phyloP scores from a whole-genome alignment of 495 filamentous ascomycete genomes.

The Neurospora hispaniola region DNA sequence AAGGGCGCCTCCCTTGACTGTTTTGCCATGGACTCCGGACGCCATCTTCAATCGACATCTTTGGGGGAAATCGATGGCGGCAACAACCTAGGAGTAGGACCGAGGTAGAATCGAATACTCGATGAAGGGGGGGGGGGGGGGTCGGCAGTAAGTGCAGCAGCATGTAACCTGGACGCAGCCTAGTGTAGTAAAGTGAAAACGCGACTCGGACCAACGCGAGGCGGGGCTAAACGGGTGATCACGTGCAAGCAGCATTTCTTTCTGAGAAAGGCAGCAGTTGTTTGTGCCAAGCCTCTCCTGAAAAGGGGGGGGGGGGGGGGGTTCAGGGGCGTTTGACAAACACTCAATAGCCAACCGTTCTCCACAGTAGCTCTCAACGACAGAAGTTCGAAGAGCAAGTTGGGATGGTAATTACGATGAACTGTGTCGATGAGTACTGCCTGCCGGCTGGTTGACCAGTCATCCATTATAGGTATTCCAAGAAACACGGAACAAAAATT shows the following conservation, averaged over 20 bases:
- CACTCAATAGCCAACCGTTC: background rate
- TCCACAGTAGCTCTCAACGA: background rate
- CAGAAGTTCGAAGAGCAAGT: background rate
- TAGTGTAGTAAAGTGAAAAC: background rate
- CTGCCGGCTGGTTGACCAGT: background rate
- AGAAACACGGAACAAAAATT: background rate
- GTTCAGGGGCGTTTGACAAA: background rate
- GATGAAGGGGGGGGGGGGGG: background rate
- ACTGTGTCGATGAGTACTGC: background rate
- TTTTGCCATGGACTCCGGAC: constrained; percentile 11
- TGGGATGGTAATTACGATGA: background rate
- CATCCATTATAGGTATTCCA: background rate
- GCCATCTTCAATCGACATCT: constrained; percentile 16
- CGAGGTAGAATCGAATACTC: background rate
- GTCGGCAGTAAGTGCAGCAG: background rate
- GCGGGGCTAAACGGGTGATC: background rate
- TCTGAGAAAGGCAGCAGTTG: background rate
- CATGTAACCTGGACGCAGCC: background rate
- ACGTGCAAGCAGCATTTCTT: background rate
- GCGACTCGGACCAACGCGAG: background rate
- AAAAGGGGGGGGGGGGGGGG: too few species aligned
- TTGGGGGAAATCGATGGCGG: background rate
- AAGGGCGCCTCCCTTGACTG: constrained; percentile 3
- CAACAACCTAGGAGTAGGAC: background rate
- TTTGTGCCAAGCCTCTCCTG: background rate